phyloP scores from a whole-genome alignment of 2,329 filamentous ascomycete genomes.

The Talaromyces sp. region DNA sequence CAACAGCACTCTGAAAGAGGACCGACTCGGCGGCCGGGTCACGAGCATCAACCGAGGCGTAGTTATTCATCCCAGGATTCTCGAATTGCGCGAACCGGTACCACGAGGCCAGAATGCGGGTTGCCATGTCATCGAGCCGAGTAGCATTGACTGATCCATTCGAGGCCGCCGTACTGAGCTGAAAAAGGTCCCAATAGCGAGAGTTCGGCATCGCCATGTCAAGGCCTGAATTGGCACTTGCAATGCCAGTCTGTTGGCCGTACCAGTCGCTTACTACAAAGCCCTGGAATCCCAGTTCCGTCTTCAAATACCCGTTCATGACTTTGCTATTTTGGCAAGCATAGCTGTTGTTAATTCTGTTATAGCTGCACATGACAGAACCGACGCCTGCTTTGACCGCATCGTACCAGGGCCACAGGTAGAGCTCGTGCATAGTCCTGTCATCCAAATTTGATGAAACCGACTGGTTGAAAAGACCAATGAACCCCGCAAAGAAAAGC shows the following conservation, averaged over 20 bases:
- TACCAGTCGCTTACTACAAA: conserved; percentile 78
- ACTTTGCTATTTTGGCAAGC: conserved; percentile 72
- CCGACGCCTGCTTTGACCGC: conserved; percentile 52
- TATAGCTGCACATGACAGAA: conserved; percentile 55
- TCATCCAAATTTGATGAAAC: conserved; percentile 60
- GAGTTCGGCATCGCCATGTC: conserved; percentile 53
- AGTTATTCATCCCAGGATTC: conserved; percentile 1
- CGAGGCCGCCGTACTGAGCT: conserved; percentile 51
- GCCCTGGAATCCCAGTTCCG: conserved; percentile 74
- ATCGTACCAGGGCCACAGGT: conserved; percentile 62
- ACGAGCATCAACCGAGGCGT: conserved; percentile 15
- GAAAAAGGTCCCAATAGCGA: conserved; percentile 14
- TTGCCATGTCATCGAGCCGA: conserved; percentile 58
- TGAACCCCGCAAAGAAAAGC: conserved; percentile 52
- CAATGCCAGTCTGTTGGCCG: conserved; percentile 65
- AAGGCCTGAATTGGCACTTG: conserved; percentile 63
- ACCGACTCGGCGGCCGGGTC: conserved; percentile 1
- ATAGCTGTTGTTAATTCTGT: conserved; percentile 73
- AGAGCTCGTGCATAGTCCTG: conserved; percentile 59
- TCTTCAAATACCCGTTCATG: conserved; percentile 70
- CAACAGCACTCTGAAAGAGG: background rate
- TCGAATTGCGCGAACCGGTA: conserved; percentile 6
- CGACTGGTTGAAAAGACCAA: conserved; percentile 26
- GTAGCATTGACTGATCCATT: conserved; percentile 54
- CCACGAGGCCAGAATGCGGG: conserved; percentile 19